Conservation (phyloP, 306 rosid genomes). For the Acacia melanoxylon region DNA sequence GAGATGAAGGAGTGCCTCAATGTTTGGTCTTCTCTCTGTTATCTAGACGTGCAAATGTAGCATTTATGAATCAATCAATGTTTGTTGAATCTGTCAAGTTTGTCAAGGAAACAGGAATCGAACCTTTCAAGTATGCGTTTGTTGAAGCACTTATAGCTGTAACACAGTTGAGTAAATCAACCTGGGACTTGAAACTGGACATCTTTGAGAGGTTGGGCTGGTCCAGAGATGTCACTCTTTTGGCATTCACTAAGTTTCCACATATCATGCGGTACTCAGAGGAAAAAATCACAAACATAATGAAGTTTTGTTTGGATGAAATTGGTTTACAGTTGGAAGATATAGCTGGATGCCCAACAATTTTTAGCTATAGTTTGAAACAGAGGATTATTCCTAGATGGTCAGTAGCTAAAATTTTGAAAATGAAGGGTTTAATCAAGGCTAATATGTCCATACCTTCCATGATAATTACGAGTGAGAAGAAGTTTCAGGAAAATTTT, state of each 20-base stretch:
- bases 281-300: background rate
- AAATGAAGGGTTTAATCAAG: background rate
- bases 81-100: constrained; percentile 4
- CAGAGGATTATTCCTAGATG: constrained; percentile 33
- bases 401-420: constrained; percentile 29
- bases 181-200: constrained; percentile 19
- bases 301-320: constrained; percentile 26
- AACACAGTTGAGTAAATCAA: background rate
- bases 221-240: constrained; percentile 26
- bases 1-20: constrained; percentile 30
- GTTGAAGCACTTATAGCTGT: constrained; percentile 9
- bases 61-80: background rate
- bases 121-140: background rate
- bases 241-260: constrained; percentile 33
- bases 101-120: constrained; percentile 21
- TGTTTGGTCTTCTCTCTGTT: background rate
- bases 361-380: constrained; percentile 28
- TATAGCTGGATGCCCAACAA: background rate
- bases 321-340: constrained; percentile 17
- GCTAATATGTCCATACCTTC: background rate
- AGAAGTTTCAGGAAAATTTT: background rate
- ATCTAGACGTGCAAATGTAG: background rate
- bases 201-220: constrained; percentile 28
- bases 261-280: background rate
- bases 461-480: background rate